Conservation (phyloP, 148 eudicot species). For the Rhododendron williamsianum region DNA sequence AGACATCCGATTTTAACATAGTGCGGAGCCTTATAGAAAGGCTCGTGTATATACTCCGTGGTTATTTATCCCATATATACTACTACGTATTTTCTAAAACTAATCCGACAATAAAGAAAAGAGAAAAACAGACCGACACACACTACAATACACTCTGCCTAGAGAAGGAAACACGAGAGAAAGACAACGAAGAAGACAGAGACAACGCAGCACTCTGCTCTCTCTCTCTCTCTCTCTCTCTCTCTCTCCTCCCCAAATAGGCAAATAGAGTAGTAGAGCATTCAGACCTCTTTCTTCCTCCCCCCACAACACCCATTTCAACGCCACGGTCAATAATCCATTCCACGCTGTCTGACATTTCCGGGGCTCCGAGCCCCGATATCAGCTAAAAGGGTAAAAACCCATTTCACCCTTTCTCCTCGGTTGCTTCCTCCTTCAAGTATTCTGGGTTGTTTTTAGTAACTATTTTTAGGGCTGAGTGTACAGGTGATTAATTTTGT, state of each 20-base stretch:
- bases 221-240: not conserved
- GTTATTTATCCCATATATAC: no score
- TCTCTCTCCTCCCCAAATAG: not conserved
- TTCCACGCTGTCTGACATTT: not conserved
- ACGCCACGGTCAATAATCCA: not conserved
- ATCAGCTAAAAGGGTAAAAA: not conserved
- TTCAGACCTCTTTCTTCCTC: not conserved
- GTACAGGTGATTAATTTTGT: not conserved
- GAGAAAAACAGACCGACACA: not conserved
- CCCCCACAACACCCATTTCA: not conserved
- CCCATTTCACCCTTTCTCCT: not conserved
- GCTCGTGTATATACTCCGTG: no score
- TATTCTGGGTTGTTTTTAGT: not conserved
- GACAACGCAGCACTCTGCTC: not conserved
- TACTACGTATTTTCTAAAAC: no score
- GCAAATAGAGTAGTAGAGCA: not conserved
- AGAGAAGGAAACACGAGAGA: not conserved
- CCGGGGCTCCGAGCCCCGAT: slow-evolving; percentile 3
- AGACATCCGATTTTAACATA: no score
- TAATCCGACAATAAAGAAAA: no score
- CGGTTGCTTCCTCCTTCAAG: not conserved
- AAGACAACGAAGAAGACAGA: not conserved
- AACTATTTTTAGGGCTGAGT: not conserved
- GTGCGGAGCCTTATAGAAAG: no score
- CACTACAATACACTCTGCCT: no score